Base-by-base conservation (phyloP, 306 rosid species). In the Acacia acuminata region DNA sequence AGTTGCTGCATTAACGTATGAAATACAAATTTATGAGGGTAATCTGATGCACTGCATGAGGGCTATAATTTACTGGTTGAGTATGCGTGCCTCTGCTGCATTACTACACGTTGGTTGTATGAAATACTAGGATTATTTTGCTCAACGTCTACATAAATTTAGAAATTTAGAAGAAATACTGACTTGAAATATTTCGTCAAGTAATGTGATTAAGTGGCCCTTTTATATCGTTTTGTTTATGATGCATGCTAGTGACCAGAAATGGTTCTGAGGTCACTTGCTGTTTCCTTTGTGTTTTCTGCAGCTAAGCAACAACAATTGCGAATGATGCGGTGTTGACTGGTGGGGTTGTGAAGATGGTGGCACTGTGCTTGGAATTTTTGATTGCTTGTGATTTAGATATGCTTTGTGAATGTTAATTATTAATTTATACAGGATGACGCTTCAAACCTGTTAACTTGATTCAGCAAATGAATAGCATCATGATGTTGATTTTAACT, bases 231-330 rank as follows among this genome's bases (percentile, higher is more conserved):
- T 38, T 48, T 74, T 50, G 2, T 45, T 79, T 82, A 48, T 19
- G 7, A 17, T 71, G 34, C 25, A 32, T 77, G 47, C 47, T 78
- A 38, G 38, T 43, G 45, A 47, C 22, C 64, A 48, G 27, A 38
- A 76, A 71, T 66, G 75, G 34, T 73, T 82, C 68, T 81, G 53
- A 88, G 70, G 66, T 73, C 61, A 30, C 36, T 19, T 27, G n/a
- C 20, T 51, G 64, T 47, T 83, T 82, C 45, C 67, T 64, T 74
- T 63, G 71, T 82, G 63, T 56, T 76, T 56, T 76, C 8, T 73
- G 89, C 89, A 91, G 97, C 85, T 91, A 64, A 87, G 88, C 25
- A 65, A 61, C 76, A 67, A 47, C 2, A 25, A 24, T n/a, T 72
- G 40, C 14, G 13, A 50, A 25, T 7, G 76, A 47, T 47, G 42